Evolutionary conservation across 345 rosid species (phyloP), one percentile per base, ranked within the genome.

Genomic region (Cardiospermum halicacabum): DNA sequence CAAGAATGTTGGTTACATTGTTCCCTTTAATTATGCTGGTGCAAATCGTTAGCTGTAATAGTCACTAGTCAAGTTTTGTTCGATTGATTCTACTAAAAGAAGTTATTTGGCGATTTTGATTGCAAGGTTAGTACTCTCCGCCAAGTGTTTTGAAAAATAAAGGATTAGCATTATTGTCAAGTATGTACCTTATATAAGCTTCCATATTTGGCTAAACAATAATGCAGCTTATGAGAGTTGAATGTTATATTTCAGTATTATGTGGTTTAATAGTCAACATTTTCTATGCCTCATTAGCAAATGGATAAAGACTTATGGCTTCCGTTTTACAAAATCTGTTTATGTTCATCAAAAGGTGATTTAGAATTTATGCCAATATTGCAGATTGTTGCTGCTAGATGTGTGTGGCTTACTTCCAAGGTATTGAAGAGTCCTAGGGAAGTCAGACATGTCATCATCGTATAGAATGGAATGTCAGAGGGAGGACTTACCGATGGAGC

Each of bases 41-140:
- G 13, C 73, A 94, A 97, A 66, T 93, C 93, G 32, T 97, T 91
- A 66, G 97, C 96, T 28, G 96, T 91, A 65, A 94, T 94, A 96
- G 99, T 96, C 27, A 94, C 99, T 19, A 97, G 96, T 10, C 99
- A 94, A 68, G 99, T 94, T 69, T 76, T 94, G 37, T 94, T 94
- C 60, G 96, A 91, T 61, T 90, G 93, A 2, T 91, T 91, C 75
- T 91, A 85, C 65, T 91, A 97, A 86, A 94, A 89, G 82, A 94
- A 91, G 69, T 94, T 96, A n/a, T 78, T 94, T 68, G 89, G 87
- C 24, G 87, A 85, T 11, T 94, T 94, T 53, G 87, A 91, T 71
- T 97, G 82, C 18, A 94, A 94, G 96, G 97, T 88, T 68, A 62
- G 36, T 30, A 12, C 1, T 42, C 18, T 39, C 55, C n/a, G n/a